A percentile compares a stretch with the other conserved stretches of the same genome.
These are phyloP conservation scores for Termitomyces sp. DNA, from an alignment of 768 basidiomycete species.

Conservation along the genomic window DNA sequence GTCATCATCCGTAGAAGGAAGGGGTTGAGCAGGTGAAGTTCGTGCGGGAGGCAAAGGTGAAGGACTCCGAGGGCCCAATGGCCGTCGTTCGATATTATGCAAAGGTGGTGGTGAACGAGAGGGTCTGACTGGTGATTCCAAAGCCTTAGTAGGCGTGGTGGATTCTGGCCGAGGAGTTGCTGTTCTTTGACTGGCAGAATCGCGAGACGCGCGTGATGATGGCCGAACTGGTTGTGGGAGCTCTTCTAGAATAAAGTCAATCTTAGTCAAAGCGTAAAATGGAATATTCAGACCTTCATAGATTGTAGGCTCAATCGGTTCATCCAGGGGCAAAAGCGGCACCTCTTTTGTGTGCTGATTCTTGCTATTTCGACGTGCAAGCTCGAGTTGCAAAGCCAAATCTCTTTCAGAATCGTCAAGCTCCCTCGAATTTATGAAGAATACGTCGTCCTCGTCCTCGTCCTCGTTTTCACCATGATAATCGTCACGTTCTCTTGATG, in stretches of 20 bases:
- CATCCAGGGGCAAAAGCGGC: conserved; percentile 34
- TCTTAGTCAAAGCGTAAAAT: conserved; percentile 2
- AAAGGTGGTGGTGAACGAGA: conserved; percentile 37
- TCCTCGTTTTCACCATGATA: conserved; percentile 38
- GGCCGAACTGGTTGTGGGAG: conserved; percentile 51
- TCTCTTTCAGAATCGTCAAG: conserved; percentile 72
- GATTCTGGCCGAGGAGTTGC: conserved; percentile 44
- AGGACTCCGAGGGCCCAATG: conserved; percentile 68
- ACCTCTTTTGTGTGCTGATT: conserved; percentile 54
- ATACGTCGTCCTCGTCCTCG: conserved; percentile 29
- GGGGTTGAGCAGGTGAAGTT: conserved; percentile 28
- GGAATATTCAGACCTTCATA: conserved; percentile 57
- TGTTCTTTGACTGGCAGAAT: conserved; percentile 34
- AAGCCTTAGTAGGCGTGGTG: conserved; percentile 27
- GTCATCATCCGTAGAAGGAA: conserved; percentile 42
- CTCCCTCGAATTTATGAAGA: conserved; percentile 27
- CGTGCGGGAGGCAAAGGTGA: conserved; percentile 56
- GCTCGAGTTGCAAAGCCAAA: conserved; percentile 67
- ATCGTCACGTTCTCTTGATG: conserved; percentile 33
- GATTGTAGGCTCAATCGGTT: conserved; percentile 58
- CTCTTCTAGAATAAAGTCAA: conserved; percentile 39
- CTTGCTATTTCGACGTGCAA: conserved; percentile 81
- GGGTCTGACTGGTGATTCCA: conserved; percentile 28
- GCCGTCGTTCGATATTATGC: conserved; percentile 52
- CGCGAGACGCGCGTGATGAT: conserved; percentile 46